Percentiles rank a stretch among this genome's conserved stretches.
phyloP scores from a whole-genome alignment of 2,329 filamentous ascomycete genomes.

The Beauveria brongniartii region DNA sequence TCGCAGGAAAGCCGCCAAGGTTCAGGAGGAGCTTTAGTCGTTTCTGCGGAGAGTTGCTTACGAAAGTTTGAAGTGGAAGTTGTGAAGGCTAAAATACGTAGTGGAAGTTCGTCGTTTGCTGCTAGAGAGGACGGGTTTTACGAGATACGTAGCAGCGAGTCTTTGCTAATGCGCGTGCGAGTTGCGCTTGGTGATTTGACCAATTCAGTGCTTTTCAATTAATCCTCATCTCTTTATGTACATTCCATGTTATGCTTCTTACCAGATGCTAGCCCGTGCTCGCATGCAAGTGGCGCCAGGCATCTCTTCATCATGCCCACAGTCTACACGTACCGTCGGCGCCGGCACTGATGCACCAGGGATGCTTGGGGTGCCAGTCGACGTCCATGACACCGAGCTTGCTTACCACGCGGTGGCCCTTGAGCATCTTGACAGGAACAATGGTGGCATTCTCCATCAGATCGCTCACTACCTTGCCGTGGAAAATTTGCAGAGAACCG shows the following conservation, averaged over 20 bases:
- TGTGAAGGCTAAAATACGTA: neutral
- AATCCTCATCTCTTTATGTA: neutral
- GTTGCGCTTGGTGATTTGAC: neutral
- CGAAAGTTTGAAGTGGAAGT: neutral
- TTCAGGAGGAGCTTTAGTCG: conserved; percentile 40
- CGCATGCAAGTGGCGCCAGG: neutral
- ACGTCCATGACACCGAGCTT: conserved; percentile 87
- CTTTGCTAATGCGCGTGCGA: neutral
- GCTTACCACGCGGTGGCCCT: conserved; percentile 78
- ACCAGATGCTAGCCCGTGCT: neutral
- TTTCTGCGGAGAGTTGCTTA: neutral
- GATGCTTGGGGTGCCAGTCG: conserved; percentile 91
- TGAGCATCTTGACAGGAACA: conserved; percentile 89
- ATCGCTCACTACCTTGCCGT: conserved; percentile 90
- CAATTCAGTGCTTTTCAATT: conserved; percentile 4
- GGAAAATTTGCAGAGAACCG: conserved; percentile 90
- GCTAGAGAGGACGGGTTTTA: neutral
- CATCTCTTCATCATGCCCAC: conserved; percentile 55
- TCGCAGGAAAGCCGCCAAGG: conserved; percentile 24
- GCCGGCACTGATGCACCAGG: conserved; percentile 90
- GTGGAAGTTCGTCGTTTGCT: neutral
- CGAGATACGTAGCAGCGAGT: conserved; percentile 7
- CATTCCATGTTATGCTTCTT: neutral
- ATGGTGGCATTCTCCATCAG: conserved; percentile 95
- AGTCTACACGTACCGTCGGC: conserved; percentile 88